phyloP scores from a whole-genome alignment of 1,139 yeast species.

The Candida tropicalis region DNA sequence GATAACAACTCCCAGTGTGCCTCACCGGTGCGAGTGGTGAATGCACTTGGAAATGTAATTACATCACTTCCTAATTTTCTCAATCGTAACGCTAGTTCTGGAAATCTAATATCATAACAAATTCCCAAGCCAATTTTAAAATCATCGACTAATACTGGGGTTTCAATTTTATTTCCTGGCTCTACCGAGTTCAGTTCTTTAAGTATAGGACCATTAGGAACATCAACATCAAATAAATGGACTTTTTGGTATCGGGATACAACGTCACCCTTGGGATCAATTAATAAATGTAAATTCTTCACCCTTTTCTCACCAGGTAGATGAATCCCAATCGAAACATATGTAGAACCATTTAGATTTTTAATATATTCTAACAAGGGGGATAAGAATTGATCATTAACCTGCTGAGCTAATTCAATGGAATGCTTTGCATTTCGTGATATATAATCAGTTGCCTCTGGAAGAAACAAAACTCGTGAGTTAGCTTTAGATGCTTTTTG shows the following conservation, averaged over 20 bases:
- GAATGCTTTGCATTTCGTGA: constrained; percentile 73
- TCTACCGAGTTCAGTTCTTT: constrained; percentile 81
- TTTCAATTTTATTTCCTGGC: constrained; percentile 61
- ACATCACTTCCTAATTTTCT: constrained; percentile 77
- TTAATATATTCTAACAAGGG: constrained; percentile 53
- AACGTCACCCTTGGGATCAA: constrained; percentile 64
- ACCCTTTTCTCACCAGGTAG: constrained; percentile 63
- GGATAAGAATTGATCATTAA: constrained; percentile 52
- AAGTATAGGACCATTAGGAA: constrained; percentile 71
- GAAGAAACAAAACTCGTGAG: constrained; percentile 74
- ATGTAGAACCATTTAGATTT: constrained; percentile 24
- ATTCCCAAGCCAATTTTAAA: constrained; percentile 76
- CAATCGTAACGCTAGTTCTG: constrained; percentile 71
- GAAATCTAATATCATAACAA: constrained; percentile 89
- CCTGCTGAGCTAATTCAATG: constrained; percentile 53
- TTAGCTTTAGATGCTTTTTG: constrained; percentile 59
- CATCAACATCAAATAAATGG: constrained; percentile 88
- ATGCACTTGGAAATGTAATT: constrained; percentile 85
- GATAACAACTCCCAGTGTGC: constrained; percentile 89
- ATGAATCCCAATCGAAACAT: constrained; percentile 71
- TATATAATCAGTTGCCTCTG: constrained; percentile 92
- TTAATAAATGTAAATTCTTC: constrained; percentile 72
- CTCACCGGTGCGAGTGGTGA: constrained; percentile 86
- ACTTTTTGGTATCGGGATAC: constrained; percentile 75
- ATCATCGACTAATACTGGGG: constrained; percentile 48